Base-by-base conservation (phyloP, 2,329 filamentous ascomycete genomes). In the Simplicillium aogashimaense region DNA sequence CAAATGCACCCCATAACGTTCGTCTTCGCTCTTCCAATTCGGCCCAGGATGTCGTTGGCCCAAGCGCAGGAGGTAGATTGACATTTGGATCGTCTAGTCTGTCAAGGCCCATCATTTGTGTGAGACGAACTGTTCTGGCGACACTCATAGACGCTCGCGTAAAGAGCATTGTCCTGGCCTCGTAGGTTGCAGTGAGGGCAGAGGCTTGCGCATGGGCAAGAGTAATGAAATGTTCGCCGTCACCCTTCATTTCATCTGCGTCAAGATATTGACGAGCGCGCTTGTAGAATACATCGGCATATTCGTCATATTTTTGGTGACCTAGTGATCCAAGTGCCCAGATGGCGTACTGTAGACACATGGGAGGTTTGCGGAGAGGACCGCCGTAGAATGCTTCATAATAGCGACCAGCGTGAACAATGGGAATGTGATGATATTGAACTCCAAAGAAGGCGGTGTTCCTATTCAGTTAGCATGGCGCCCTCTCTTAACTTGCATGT, bases 1-100 rank as follows among this genome's bases (percentile, higher is more conserved):
- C 83, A 53, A 90, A 95, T 1, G 80, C 74, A 47, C 81, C 76
- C 90, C 90, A 95, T 50, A 95, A 94, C 0, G 84, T 81, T 48
- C 90, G 73, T 43, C 90, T 74, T 38, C 89, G 73, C 59, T 97
- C 89, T 43, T 74, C 70, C 15, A 68, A 47, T 45, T 95, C 90
- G 1, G 76, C 79, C 86, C 86, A 94, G 53, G 87, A 85, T 50
- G 74, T 76, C 0, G 87, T 71, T 2, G 86, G 81, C 3, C 76
- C 68, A 7, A 95, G 55, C 34, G 81, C 83, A 40, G 87, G 83
- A 47, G 89, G 85, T 32, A 86, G 74, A 41, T 83, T 78, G 11
- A 79, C 56, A 1, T 71, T 71, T 1, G 65, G 60, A 5, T 77
- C 78, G 55, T 94, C 87, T 30, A 94, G 58, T 18, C 82, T 74